Evolutionary conservation across 176 grass and related monocot genomes (phyloP), one percentile per base, ranked within the genome.

Genomic region (Rhipidocladum racemiflorum): DNA sequence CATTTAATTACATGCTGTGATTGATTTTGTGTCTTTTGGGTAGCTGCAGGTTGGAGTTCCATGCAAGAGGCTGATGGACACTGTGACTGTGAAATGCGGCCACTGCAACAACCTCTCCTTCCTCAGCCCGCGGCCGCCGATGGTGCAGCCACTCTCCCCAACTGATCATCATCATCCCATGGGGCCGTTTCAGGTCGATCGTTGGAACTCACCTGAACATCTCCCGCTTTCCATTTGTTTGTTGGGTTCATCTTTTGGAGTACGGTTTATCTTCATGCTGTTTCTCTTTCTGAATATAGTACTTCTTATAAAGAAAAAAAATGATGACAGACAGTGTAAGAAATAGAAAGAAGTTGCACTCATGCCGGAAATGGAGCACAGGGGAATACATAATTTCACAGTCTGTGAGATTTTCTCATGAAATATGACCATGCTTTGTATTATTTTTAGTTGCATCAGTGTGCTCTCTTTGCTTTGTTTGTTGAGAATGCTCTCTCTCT

Each of bases 71-170:
- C 86, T 94, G 62, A 97, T 91, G 92, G 90, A 94, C 69, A 90
- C 90, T 25, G 92, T 92, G 43, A 90, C 92, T 55, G 95, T 97
- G 32, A 94, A 94, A 64, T 97, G 95, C 65, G 95, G 95, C 32
- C 90, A 94, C 76, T 97, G 95, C 90, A 92, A 97, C 81, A 92
- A 88, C 64, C 90, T 94, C 70, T 97, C 90, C 55, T 97, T 83
- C 79, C 88, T 89, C 61, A 91, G 90, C 81, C 90, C 88, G 48
- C 75, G 90, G 54, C 48, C 92, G 68, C 81, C 88, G 29, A 86
- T 82, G 86, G 65, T 89, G 84, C 95, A 85, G 89, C 88, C 89
- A 69, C 84, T 93, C 49, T 91, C 89, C 45, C 75, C 90, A 4
- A 63, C 74, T 51, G 92, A 94, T 68, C 83, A 92, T 54, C 85